Evolutionary conservation across 495 filamentous ascomycete species (phyloP).

Genomic region (Neurospora sp.): DNA sequence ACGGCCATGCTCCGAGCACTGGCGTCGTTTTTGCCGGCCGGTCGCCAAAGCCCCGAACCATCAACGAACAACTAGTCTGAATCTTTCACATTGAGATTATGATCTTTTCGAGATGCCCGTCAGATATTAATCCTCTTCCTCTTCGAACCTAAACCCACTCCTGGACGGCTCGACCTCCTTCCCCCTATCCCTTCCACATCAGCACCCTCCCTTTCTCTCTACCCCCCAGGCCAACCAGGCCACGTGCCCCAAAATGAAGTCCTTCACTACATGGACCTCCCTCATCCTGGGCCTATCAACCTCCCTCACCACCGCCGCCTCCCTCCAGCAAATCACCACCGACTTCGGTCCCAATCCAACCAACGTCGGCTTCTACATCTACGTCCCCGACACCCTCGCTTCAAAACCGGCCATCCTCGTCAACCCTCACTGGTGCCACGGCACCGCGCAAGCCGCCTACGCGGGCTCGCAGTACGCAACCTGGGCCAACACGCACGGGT

Average conservation of each 20-base stretch:
- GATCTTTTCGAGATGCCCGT: too few relatives aligned
- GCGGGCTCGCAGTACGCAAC: slow-evolving; percentile 28
- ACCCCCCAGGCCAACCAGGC: neutral
- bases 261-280: neutral
- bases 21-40: slow-evolving; percentile 2
- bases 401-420: slow-evolving; percentile 45
- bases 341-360: slow-evolving; percentile 39
- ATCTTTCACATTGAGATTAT: neutral
- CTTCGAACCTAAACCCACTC: neutral
- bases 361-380: slow-evolving; percentile 44
- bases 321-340: slow-evolving; percentile 25
- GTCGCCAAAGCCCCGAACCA: neutral
- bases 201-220: neutral
- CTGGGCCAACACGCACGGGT: slow-evolving; percentile 38
- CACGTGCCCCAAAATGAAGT: neutral
- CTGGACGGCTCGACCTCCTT: neutral
- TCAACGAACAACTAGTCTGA: neutral
- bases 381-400: slow-evolving; percentile 35
- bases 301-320: slow-evolving; percentile 6
- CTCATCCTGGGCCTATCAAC: neutral
- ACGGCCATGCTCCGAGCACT: slow-evolving; percentile 1
- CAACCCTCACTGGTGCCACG: slow-evolving; percentile 45
- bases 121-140: too few relatives aligned
- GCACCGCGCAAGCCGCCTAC: slow-evolving; percentile 19
- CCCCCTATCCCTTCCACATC: neutral